Evolutionary conservation across 371 early-diverging fungal genomes (phyloP).

Genomic region (Apophysomyces elegans): DNA sequence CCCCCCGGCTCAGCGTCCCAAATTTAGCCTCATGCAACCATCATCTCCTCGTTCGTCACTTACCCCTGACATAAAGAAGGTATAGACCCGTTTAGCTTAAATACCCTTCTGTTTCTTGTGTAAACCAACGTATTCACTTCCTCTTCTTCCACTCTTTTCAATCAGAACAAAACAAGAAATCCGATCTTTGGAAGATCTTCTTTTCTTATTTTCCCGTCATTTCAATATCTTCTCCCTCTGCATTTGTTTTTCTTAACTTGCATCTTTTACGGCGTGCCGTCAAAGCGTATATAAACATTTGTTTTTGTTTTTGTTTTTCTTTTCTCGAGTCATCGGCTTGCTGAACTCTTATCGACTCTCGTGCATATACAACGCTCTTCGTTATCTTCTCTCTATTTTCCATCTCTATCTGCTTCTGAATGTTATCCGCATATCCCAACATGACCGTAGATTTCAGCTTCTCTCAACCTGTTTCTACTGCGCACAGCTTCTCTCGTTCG

Average conservation of each 20-base stretch:
- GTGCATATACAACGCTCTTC: constrained; percentile 8
- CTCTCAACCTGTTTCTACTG: constrained; percentile 20
- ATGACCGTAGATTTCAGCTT: constrained; percentile 31
- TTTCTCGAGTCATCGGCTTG: constrained; percentile 2
- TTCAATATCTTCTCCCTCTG: not conserved
- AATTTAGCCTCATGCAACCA: constrained; percentile 1
- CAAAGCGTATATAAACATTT: not conserved
- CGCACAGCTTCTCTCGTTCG: constrained; percentile 17
- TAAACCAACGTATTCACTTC: not conserved
- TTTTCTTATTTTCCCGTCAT: constrained; percentile 6
- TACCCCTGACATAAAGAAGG: not conserved
- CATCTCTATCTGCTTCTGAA: constrained; percentile 13
- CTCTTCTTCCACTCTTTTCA: constrained; percentile 17
- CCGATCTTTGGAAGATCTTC: constrained; percentile 35
- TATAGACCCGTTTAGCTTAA: not conserved
- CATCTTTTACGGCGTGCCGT: constrained; percentile 6
- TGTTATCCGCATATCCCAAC: constrained; percentile 30
- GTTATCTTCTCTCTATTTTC: constrained; percentile 11
- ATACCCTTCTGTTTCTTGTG: not conserved
- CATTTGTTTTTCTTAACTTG: not conserved
- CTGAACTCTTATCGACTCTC: constrained; percentile 11
- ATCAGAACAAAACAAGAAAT: constrained; percentile 12
- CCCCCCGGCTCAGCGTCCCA: constrained; percentile 3
- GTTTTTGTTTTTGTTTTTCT: constrained; percentile 12
- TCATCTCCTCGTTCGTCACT: not conserved